A percentile compares a stretch with the other conserved stretches of the same genome.
phyloP scores from a whole-genome alignment of 108 stramenopile species.

The Parmales sp. region DNA sequence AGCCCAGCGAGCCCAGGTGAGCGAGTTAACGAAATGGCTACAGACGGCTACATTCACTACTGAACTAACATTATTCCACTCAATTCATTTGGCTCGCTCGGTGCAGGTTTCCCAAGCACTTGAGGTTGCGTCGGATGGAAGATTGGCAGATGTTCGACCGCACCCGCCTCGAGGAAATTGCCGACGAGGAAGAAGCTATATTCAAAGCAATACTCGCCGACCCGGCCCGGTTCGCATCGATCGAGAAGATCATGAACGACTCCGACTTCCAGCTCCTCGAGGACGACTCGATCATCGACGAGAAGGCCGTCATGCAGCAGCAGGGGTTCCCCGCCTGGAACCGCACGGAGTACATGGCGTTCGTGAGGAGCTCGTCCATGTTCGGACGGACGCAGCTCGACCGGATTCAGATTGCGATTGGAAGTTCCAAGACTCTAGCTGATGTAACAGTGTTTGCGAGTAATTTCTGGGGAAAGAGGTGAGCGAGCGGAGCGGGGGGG shows the following conservation, averaged over 20 bases:
- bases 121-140: constrained; percentile 83
- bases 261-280: no score
- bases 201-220: background rate
- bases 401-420: no score
- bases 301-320: no score
- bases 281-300: no score
- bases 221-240: background rate
- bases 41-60: background rate
- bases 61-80: constrained; percentile 6
- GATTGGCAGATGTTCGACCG: constrained; percentile 93
- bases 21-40: constrained; percentile 34
- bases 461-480: constrained; percentile 69
- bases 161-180: background rate
- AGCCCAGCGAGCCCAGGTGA: constrained; percentile 39
- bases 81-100: no score
- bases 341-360: no score
- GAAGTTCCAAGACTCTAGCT: constrained; percentile 51
- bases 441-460: constrained; percentile 53
- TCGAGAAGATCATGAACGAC: no score
- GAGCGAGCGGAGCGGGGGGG: no score
- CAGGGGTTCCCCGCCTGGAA: no score
- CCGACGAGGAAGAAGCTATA: background rate
- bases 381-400: no score
- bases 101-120: constrained; percentile 79
- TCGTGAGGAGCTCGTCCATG: no score